These are phyloP conservation scores for Trametes cubensis DNA, from an alignment of 768 basidiomycete genomes.

Conservation along the genomic window DNA sequence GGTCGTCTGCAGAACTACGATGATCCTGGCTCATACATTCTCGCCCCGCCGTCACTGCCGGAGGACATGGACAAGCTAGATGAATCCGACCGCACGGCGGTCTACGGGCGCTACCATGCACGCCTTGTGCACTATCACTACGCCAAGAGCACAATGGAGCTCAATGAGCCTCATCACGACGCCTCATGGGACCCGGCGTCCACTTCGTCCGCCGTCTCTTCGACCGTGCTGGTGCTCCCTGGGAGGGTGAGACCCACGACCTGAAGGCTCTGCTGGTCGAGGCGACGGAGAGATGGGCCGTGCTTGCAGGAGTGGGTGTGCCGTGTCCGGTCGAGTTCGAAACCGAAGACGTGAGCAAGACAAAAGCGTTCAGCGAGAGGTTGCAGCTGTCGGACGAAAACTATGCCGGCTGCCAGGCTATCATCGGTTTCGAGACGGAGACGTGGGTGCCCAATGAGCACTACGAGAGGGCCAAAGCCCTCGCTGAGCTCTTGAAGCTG, in stretches of 20 bases:
- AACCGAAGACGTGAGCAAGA: constrained; percentile 46
- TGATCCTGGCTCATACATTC: constrained; percentile 42
- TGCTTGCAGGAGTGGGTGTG: constrained; percentile 26
- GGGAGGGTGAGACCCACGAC: constrained; percentile 53
- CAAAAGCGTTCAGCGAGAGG: constrained; percentile 40
- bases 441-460: constrained; percentile 47
- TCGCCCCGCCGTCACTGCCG: constrained; percentile 47
- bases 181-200: constrained; percentile 42
- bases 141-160: constrained; percentile 45
- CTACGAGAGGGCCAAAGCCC: constrained; percentile 44
- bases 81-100: constrained; percentile 38
- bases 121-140: constrained; percentile 57
- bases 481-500: constrained; percentile 40
- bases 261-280: constrained; percentile 50
- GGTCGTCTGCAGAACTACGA: constrained; percentile 49
- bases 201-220: constrained; percentile 47
- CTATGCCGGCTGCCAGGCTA: constrained; percentile 33
- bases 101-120: constrained; percentile 43
- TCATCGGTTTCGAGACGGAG: constrained; percentile 40
- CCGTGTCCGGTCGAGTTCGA: constrained; percentile 34
- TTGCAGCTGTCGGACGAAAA: constrained; percentile 37
- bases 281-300: constrained; percentile 30
- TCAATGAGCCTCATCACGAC: constrained; percentile 47
- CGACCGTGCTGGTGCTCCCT: constrained; percentile 45
- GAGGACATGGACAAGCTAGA: constrained; percentile 45